Evolutionary conservation across 2,329 filamentous ascomycete genomes (phyloP).

Genomic region (Cadophora sp.): DNA sequence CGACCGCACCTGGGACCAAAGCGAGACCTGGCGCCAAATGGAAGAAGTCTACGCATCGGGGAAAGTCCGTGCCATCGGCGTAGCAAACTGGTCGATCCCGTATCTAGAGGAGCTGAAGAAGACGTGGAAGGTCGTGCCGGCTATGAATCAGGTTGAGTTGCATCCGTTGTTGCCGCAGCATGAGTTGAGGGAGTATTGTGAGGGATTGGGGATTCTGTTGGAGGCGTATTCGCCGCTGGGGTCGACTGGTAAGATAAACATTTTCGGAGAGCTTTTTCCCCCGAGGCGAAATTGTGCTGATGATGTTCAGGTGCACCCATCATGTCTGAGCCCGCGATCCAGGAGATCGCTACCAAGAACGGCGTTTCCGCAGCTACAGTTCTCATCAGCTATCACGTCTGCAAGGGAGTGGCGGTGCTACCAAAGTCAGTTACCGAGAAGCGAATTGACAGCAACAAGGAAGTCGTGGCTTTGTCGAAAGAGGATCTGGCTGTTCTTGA

Average conservation of each 20-base stretch:
- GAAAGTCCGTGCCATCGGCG: slow-evolving; percentile 57
- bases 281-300: not conserved
- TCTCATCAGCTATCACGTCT: not conserved
- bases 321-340: not conserved
- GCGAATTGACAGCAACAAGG: not conserved
- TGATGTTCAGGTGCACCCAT: not conserved
- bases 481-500: not conserved
- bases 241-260: not conserved
- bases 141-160: slow-evolving; percentile 64
- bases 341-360: not conserved
- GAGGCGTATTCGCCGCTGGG: not conserved
- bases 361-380: not conserved
- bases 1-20: not conserved
- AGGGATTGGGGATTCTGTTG: not conserved
- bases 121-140: slow-evolving; percentile 53
- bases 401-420: not conserved
- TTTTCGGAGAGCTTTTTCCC: not conserved
- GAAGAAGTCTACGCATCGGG: slow-evolving; percentile 49
- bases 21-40: not conserved
- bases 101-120: slow-evolving; percentile 45
- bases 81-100: slow-evolving; percentile 43
- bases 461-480: not conserved
- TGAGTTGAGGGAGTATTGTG: slow-evolving; percentile 53
- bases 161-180: slow-evolving; percentile 62
- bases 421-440: not conserved